Evolutionary conservation across 768 basidiomycete species (phyloP), one percentile per base, ranked within the genome.

Genomic region (Cubamyces sp.): DNA sequence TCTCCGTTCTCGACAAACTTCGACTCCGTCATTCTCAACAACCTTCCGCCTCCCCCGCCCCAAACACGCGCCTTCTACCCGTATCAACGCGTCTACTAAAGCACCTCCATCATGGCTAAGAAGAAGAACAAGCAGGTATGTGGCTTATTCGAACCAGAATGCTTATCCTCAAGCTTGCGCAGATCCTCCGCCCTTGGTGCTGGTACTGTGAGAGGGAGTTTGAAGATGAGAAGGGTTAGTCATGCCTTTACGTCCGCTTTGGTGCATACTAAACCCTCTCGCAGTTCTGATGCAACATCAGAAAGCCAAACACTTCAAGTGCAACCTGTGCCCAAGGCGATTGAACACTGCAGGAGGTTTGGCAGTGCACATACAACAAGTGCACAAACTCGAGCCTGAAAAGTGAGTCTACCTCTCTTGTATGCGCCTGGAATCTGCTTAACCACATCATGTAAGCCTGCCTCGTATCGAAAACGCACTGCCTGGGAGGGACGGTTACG

Each of bases 141-240:
- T 52, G 1, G 15, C 25, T 23, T 19, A 5, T 3, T 3, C 11
- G 6, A 51, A 28, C 28, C n/a, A 19, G 0, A 5, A 28, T 42
- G 58, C 37, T 41, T 23, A 39, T 43, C 64, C 53, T 66, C 50
- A 70, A 58, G 47, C 14, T 43, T 37, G 19, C 34, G 9, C 62
- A 94, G 92, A 76, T 93, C 65, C 84, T 94, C 66, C 87, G 90
- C 5, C 92, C 93, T 16, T 97, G 96, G 94, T 98, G 96, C 79
- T 98, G 96, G 96, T 98, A 98, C 75, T 98, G 95, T 79, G 96
- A 98, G 77, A 87, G 96, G 73, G 96, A 97, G 76, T 99, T 99
- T 70, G 96, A 98, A 77, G 97, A 99, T 84, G 96, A 98, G 76
- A 98, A 98, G 79, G 96, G 96, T 93, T 50, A 19, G 80, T 76